phyloP scores from a whole-genome alignment of 2,329 filamentous ascomycete genomes.

The Clarireedia monteithiana region DNA sequence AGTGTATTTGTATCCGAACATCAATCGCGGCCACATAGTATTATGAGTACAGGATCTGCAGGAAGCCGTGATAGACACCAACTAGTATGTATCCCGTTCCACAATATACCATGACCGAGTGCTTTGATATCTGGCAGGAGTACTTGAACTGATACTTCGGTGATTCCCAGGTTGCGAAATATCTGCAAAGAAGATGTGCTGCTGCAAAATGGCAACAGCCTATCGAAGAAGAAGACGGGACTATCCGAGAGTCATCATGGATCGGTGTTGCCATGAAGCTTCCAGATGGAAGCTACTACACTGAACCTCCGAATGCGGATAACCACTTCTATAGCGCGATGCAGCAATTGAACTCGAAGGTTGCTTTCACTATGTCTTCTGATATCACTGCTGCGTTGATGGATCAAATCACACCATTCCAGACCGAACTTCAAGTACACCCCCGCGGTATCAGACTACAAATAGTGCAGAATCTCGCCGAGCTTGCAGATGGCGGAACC shows the following conservation, averaged over 20 bases:
- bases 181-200: slow-evolving; percentile 12
- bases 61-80: slow-evolving; percentile 10
- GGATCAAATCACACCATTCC: slow-evolving; percentile 16
- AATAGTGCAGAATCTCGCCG: slow-evolving; percentile 42
- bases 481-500: slow-evolving; percentile 32
- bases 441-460: slow-evolving; percentile 12
- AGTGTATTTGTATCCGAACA: not conserved
- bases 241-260: slow-evolving; percentile 10
- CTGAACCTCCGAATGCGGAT: slow-evolving; percentile 12
- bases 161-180: slow-evolving; percentile 13
- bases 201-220: slow-evolving; percentile 14
- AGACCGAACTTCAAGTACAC: slow-evolving; percentile 14
- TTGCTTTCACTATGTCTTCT: slow-evolving; percentile 41
- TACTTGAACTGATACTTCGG: not conserved
- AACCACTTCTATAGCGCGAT: slow-evolving; percentile 9
- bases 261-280: slow-evolving; percentile 13
- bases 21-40: slow-evolving; percentile 7
- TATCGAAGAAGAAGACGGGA: slow-evolving; percentile 11
- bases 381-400: slow-evolving; percentile 35
- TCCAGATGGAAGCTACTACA: slow-evolving; percentile 14
- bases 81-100: slow-evolving; percentile 9
- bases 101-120: not conserved
- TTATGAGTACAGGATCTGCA: slow-evolving; percentile 12
- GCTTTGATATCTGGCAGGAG: not conserved
- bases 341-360: slow-evolving; percentile 21